Evolutionary conservation across 1,284 basidiomycete species (phyloP).

Genomic region (Rhizoctonia solani): DNA sequence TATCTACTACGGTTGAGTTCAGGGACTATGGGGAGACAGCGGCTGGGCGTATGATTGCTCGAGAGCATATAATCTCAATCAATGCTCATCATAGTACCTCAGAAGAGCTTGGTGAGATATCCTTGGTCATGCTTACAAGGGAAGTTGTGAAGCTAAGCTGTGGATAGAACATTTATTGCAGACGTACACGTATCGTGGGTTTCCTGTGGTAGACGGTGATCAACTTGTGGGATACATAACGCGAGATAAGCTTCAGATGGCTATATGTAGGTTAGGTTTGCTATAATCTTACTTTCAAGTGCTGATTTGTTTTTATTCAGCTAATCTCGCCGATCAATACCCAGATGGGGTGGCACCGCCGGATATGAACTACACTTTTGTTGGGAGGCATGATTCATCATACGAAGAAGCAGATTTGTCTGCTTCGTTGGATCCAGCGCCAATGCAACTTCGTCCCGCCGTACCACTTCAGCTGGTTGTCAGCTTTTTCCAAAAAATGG

Average conservation of each 20-base stretch:
- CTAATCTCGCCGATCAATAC: slow-evolving; percentile 34
- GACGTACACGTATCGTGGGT: slow-evolving; percentile 58
- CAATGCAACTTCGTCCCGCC: slow-evolving; percentile 66
- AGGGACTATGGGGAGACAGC: slow-evolving; percentile 67
- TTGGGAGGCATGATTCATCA: slow-evolving; percentile 32
- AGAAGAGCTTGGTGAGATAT: slow-evolving; percentile 53
- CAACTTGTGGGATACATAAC: slow-evolving; percentile 64
- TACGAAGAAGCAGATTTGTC: slow-evolving; percentile 54
- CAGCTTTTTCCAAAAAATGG: slow-evolving; percentile 72
- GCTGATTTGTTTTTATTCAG: slow-evolving; percentile 11
- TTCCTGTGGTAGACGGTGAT: slow-evolving; percentile 59
- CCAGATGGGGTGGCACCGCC: slow-evolving; percentile 20
- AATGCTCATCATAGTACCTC: slow-evolving; percentile 54
- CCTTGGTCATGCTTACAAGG: slow-evolving; percentile 3
- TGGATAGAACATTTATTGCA: slow-evolving; percentile 49
- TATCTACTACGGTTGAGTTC: slow-evolving; percentile 65
- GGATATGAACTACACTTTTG: slow-evolving; percentile 33
- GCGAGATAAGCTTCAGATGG: slow-evolving; percentile 55
- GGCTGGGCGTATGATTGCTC: slow-evolving; percentile 63
- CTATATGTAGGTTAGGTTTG: slow-evolving; percentile 52
- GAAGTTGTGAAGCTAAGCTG: not conserved
- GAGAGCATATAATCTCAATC: slow-evolving; percentile 55
- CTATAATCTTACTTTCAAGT: slow-evolving; percentile 50
- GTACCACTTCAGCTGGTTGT: slow-evolving; percentile 71
- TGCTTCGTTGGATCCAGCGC: slow-evolving; percentile 57